A percentile compares a stretch with the other conserved stretches of the same genome.
phyloP scores from a whole-genome alignment of 2,329 filamentous ascomycete genomes.

The Ascochyta fabae region DNA sequence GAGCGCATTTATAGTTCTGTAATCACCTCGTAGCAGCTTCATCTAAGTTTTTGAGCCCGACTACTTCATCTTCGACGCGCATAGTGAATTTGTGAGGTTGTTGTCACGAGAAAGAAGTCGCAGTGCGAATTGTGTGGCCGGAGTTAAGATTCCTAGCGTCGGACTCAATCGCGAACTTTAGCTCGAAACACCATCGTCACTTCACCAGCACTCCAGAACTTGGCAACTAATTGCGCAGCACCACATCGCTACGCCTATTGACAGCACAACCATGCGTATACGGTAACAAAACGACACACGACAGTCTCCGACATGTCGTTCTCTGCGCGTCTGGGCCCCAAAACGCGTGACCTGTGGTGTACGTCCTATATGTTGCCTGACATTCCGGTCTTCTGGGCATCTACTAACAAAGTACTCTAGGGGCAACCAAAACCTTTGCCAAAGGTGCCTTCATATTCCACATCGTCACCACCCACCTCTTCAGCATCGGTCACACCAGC shows the following conservation, averaged over 20 bases:
- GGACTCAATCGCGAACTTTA: constrained; percentile 9
- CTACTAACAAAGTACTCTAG: constrained; percentile 12
- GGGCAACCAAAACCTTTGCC: constrained; percentile 16
- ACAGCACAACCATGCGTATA: constrained; percentile 3
- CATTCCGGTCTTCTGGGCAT: background rate
- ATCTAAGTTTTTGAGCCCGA: constrained; percentile 25
- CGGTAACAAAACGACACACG: background rate
- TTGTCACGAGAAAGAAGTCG: background rate
- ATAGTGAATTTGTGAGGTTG: constrained; percentile 9
- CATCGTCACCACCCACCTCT: constrained; percentile 60
- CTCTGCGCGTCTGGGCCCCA: constrained; percentile 1
- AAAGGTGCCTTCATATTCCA: constrained; percentile 40
- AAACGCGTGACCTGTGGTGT: constrained; percentile 15
- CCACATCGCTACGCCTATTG: background rate
- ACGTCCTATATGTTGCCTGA: background rate
- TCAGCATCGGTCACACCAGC: constrained; percentile 63
- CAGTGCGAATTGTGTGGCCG: background rate
- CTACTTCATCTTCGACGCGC: constrained; percentile 25
- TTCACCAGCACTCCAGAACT: background rate
- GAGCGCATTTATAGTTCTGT: background rate
- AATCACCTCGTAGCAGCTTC: constrained; percentile 29
- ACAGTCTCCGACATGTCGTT: constrained; percentile 7
- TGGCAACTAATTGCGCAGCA: background rate
- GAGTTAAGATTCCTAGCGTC: constrained; percentile 31
- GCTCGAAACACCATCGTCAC: constrained; percentile 1